Base-by-base conservation (phyloP, 805 yeast genomes). In the Monosporozyma aquatica region DNA sequence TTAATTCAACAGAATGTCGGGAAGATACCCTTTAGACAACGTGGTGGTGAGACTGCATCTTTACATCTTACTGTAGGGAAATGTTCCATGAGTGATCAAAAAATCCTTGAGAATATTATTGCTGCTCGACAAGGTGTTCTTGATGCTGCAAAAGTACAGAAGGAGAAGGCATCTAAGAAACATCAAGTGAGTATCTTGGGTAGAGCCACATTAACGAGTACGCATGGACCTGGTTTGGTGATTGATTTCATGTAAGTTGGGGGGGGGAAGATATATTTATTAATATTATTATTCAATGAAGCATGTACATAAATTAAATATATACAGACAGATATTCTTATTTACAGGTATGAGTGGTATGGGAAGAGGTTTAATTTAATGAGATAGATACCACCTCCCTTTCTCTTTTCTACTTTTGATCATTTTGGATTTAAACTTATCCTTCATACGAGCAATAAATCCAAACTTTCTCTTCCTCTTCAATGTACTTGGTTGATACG, bases 341-440 rank as follows among this genome's bases (percentile, higher is more conserved):
- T 35, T 13, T 34, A 23, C n/a, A n/a, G n/a, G n/a, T n/a, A n/a
- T n/a, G n/a, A n/a, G n/a, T n/a, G n/a, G n/a, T n/a, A n/a, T n/a
- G n/a, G n/a, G n/a, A n/a, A n/a, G n/a, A n/a, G n/a, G n/a, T n/a
- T n/a, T n/a, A n/a, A 10, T 15, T 65, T 67, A 90, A 56, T 92
- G 90, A 35, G 94, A 71, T 55, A 92, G 66, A 58, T 78, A 87
- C 97, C 97, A 89, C 66, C 97, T 77, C 4, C 96, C 96, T 67
- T 92, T 92, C 18, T 76, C 82, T 55, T 68, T 79, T 65, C 97
- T 76, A 60, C 90, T 75, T 42, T 75, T 75, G 43, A 92, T 65
- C 29, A 92, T 75, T 58, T 79, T 84, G 52, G 90, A 75, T 6
- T 97, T 97, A 28, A 76, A 72, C 53, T 72, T 75, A 6, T 82